phyloP scores from a whole-genome alignment of 306 rosid genomes.

The Prunus mongolica region DNA sequence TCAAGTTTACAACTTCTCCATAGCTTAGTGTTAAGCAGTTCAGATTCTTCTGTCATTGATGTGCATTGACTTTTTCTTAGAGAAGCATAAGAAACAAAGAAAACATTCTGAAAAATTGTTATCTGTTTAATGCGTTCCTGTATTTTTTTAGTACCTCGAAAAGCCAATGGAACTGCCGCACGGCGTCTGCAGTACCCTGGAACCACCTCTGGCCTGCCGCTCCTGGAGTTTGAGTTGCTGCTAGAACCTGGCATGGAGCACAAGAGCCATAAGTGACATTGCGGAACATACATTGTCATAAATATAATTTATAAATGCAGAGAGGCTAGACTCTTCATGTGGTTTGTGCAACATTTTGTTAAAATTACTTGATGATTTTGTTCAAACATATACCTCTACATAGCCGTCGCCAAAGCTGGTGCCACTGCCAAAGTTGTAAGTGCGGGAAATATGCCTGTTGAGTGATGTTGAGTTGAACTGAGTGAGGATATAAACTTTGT shows the following conservation, averaged over 20 bases:
- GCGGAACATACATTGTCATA: background rate
- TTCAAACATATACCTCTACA: slow-evolving; percentile 55
- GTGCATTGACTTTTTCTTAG: background rate
- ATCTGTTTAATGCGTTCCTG: background rate
- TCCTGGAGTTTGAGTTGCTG: slow-evolving; percentile 98
- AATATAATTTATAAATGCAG: background rate
- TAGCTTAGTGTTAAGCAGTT: background rate
- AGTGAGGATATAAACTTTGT: slow-evolving; percentile 89
- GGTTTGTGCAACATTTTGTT: background rate
- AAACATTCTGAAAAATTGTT: background rate
- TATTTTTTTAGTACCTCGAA: slow-evolving; percentile 61
- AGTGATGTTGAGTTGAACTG: slow-evolving; percentile 94
- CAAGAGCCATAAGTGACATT: background rate
- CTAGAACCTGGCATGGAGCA: slow-evolving; percentile 59
- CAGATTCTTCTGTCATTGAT: background rate
- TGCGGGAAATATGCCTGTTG: slow-evolving; percentile 84
- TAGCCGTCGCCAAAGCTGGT: slow-evolving; percentile 81
- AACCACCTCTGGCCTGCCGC: slow-evolving; percentile 83
- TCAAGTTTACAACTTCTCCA: slow-evolving; percentile 9
- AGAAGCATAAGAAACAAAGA: background rate
- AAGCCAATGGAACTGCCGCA: slow-evolving; percentile 97
- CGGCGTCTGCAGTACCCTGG: slow-evolving; percentile 99
- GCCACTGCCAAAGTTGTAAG: slow-evolving; percentile 76
- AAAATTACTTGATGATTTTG: background rate
- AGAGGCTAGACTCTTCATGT: background rate